Percentiles rank a stretch among this genome's conserved stretches.
phyloP scores from a whole-genome alignment of 2,329 filamentous ascomycete species.

The Sporothrix brasiliensis region DNA sequence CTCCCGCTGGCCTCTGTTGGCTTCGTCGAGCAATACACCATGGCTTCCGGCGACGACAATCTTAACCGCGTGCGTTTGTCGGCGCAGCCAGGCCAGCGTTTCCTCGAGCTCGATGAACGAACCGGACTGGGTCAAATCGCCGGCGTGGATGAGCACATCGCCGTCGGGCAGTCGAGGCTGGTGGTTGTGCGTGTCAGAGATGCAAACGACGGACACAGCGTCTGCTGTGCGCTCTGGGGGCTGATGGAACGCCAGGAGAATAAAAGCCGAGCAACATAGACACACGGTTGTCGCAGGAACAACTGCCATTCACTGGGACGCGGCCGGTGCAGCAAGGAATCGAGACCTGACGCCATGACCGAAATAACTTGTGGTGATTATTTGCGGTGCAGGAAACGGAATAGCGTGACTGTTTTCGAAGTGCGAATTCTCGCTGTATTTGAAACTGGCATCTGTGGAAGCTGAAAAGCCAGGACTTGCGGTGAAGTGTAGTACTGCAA shows the following conservation, averaged over 20 bases:
- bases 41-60: constrained; percentile 52
- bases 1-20: background rate
- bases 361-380: too few species aligned
- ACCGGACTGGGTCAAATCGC: constrained; percentile 53
- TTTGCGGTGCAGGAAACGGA: too few species aligned
- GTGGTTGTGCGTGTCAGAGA: constrained; percentile 30
- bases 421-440: too few species aligned
- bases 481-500: too few species aligned
- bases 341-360: background rate
- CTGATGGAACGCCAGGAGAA: constrained; percentile 20
- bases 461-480: too few species aligned
- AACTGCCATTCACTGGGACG: constrained; percentile 28
- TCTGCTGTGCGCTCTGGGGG: background rate
- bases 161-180: constrained; percentile 43
- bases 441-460: too few species aligned
- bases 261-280: constrained; percentile 37
- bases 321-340: constrained; percentile 22
- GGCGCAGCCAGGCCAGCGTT: constrained; percentile 48
- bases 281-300: constrained; percentile 29
- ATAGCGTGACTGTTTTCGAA: too few species aligned
- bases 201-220: constrained; percentile 28
- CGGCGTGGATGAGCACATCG: constrained; percentile 53
- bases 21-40: constrained; percentile 32
- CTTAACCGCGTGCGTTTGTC: constrained; percentile 48
- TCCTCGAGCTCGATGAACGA: constrained; percentile 47